Base-by-base conservation (phyloP, 495 filamentous ascomycete genomes). In the Penicillium lagena region DNA sequence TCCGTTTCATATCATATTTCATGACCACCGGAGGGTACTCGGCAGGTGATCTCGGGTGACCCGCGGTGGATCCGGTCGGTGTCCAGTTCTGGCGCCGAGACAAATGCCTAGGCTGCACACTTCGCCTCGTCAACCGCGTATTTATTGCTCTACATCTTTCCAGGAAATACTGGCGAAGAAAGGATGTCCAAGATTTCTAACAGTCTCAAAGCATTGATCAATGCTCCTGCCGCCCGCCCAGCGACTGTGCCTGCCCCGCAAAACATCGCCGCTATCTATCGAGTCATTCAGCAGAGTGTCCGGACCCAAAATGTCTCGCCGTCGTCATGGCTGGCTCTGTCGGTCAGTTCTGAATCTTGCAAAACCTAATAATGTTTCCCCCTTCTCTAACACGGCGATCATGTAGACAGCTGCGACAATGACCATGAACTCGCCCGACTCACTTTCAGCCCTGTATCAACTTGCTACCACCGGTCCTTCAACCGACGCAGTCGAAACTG, bases 361-460 rank as follows among this genome's bases (percentile, higher is more conserved):
- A 42, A 46, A 42, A 43, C 33, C 50, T 33, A 59, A 35, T 13
- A 38, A 35, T 17, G 2, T 12, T 49, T 29, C 4, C 22, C 4
- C 2, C 22, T 6, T 22, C 22, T 22, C 4, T 22, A 22, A 22
- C 22, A 22, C 4, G 22, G 22, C 49, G 15, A 3, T 38, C 1
- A 10, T 37, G 7, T 40, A 85, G 78, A 82, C 83, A 2, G 83
- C 81, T 32, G 80, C 81, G 29, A 86, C 83, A n/a, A 80, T 85
- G 66, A 87, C 83, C 1, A 74, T 87, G 72, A 87, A 87, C 63
- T 85, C 81, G 6, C 83, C 82, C 7, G 81, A 82, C 35, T 80
- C 81, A 28, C 69, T 86, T 43, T 59, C 73, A 1, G 55, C 57
- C 28, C 71, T 83, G 7, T 79, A 78, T 65, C 46, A 70, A 14